A percentile compares a stretch with the other conserved stretches of the same genome.
Conservation (phyloP, 202 grass and related monocot genomes). For the Dendrocalamus latiflorus region DNA sequence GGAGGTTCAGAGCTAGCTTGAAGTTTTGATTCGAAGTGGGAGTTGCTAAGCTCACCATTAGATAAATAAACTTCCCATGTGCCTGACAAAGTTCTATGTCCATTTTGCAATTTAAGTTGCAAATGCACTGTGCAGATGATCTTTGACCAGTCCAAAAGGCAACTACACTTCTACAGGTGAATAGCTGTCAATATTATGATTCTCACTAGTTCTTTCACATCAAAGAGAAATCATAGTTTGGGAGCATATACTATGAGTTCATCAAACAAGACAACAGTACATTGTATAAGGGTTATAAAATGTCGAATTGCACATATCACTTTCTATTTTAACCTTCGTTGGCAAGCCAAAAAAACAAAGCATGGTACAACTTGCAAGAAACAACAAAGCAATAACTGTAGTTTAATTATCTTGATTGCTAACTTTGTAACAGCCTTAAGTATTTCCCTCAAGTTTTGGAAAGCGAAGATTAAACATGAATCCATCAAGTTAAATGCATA, state of each 20-base stretch:
- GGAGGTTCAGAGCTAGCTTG: neutral
- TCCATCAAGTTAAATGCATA: neutral
- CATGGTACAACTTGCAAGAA: neutral
- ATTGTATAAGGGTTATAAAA: neutral
- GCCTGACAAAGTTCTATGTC: neutral
- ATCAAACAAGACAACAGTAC: neutral
- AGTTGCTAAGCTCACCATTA: neutral
- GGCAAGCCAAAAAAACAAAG: neutral
- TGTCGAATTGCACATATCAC: neutral
- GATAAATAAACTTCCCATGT: slow-evolving; percentile 14
- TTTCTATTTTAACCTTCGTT: neutral
- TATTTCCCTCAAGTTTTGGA: neutral
- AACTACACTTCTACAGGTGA: neutral
- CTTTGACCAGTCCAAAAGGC: too few relatives aligned
- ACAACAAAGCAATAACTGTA: neutral
- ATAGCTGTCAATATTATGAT: neutral
- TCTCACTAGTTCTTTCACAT: neutral
- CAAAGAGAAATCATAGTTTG: neutral
- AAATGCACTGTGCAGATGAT: too few relatives aligned
- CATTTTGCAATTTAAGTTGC: slow-evolving; percentile 19
- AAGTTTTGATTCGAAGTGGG: neutral
- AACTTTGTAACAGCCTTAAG: neutral
- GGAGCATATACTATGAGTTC: neutral
- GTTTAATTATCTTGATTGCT: neutral
- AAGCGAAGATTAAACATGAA: neutral